These are phyloP conservation scores for Penicillium sp. DNA, from an alignment of 2,329 filamentous ascomycete genomes.

Conservation along the genomic window DNA sequence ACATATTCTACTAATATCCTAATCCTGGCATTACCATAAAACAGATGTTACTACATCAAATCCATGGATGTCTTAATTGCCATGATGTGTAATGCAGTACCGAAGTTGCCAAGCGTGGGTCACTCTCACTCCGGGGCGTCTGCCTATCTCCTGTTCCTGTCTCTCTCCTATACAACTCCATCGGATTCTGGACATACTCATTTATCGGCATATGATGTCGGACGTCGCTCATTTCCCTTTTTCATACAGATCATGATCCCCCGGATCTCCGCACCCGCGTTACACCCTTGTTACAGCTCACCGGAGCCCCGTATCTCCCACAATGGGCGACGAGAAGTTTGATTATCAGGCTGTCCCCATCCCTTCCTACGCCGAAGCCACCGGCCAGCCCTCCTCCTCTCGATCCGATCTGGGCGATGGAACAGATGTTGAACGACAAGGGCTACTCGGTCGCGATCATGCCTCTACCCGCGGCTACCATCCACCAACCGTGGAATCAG, in stretches of 20 bases:
- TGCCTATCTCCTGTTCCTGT: conserved; percentile 8
- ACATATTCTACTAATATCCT: not conserved
- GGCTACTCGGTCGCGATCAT: conserved; percentile 40
- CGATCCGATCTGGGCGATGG: conserved; percentile 43
- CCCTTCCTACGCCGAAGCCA: conserved; percentile 79
- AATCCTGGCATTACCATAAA: not conserved
- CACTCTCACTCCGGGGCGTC: conserved; percentile 9
- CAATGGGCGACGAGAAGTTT: conserved; percentile 55
- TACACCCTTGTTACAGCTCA: conserved; percentile 35
- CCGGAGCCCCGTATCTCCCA: conserved; percentile 29
- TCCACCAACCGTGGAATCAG: conserved; percentile 79
- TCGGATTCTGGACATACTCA: conserved; percentile 3
- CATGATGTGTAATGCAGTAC: conserved; percentile 10
- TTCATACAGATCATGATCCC: conserved; percentile 42
- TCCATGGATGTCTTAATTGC: too few relatives aligned
- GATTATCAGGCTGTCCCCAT: conserved; percentile 68
- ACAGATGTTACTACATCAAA: too few relatives aligned
- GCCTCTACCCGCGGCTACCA: conserved; percentile 61
- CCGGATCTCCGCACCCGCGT: conserved; percentile 30
- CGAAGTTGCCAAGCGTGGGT: conserved; percentile 13
- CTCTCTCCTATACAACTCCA: conserved; percentile 11
- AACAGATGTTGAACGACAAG: conserved; percentile 39
- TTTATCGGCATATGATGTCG: conserved; percentile 29
- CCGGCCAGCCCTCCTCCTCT: conserved; percentile 25
- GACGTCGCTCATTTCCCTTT: conserved; percentile 33